Conservation (phyloP, 345 rosid genomes). For the Gossypium bickii region DNA sequence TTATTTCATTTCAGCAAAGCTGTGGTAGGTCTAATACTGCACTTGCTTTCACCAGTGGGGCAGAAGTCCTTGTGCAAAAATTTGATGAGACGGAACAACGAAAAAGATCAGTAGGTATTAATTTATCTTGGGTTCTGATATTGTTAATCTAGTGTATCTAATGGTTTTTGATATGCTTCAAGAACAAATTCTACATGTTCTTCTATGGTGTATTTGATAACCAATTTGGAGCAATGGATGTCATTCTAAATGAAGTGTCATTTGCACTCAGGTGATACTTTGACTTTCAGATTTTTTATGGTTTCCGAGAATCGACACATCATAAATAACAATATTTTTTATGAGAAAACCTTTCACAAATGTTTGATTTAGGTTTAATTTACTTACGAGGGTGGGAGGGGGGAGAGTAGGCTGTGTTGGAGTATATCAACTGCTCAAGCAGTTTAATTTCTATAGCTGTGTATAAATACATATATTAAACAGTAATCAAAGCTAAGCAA, state of each 20-base stretch:
- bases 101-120: no score
- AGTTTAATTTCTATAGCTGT: no score
- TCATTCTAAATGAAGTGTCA: slow-evolving; percentile 58
- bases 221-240: slow-evolving; percentile 84
- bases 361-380: not conserved
- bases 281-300: slow-evolving; percentile 5
- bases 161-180: slow-evolving; percentile 20
- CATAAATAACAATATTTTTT: not conserved
- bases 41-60: no score
- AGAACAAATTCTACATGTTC: slow-evolving; percentile 61
- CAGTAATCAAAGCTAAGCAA: no score
- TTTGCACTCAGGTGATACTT: slow-evolving; percentile 60
- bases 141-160: no score
- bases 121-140: no score
- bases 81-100: no score
- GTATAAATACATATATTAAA: no score
- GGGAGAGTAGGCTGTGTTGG: not conserved
- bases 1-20: not conserved
- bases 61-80: no score
- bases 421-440: no score
- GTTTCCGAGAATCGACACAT: not conserved
- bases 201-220: slow-evolving; percentile 80
- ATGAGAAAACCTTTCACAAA: not conserved
- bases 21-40: no score
- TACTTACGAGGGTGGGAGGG: not conserved